phyloP scores from a whole-genome alignment of 352 stramenopile species.

The Phytophthora tubulina region DNA sequence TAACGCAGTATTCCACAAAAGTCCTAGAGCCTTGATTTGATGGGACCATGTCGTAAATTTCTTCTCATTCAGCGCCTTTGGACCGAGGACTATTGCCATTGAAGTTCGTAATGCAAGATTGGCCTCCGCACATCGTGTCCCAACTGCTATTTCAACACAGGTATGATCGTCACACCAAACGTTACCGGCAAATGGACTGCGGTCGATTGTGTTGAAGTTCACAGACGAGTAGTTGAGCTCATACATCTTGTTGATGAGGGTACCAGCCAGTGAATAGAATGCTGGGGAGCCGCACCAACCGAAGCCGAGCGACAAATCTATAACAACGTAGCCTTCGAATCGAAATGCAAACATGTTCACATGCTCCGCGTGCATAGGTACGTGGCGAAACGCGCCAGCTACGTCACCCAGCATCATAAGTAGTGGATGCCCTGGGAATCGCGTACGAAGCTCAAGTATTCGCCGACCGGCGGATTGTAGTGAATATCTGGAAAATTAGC shows the following conservation, averaged over 20 bases:
- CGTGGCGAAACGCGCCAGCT: neutral
- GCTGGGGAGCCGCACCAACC: conserved; percentile 5
- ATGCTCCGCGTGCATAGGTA: neutral
- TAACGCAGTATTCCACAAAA: conserved; percentile 10
- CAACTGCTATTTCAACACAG: conserved; percentile 5
- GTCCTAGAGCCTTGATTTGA: conserved; percentile 5
- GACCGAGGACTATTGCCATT: conserved; percentile 2
- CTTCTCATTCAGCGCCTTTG: neutral
- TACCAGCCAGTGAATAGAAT: conserved; percentile 5
- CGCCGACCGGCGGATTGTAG: conserved; percentile 2
- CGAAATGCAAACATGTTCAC: conserved; percentile 30
- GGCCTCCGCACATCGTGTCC: neutral
- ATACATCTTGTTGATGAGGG: conserved; percentile 15
- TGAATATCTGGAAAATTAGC: neutral
- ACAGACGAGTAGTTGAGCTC: too few relatives aligned
- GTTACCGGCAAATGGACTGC: neutral
- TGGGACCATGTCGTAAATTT: neutral
- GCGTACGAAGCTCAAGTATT: neutral
- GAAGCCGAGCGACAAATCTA: conserved; percentile 14
- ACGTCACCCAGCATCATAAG: conserved; percentile 7
- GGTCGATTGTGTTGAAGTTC: neutral
- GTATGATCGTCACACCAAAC: conserved; percentile 27
- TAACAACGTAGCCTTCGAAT: conserved; percentile 10
- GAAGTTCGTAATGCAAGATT: neutral
- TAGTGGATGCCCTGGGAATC: neutral